Evolutionary conservation across 2,329 filamentous ascomycete genomes (phyloP).

Genomic region (Cercospora sojina): DNA sequence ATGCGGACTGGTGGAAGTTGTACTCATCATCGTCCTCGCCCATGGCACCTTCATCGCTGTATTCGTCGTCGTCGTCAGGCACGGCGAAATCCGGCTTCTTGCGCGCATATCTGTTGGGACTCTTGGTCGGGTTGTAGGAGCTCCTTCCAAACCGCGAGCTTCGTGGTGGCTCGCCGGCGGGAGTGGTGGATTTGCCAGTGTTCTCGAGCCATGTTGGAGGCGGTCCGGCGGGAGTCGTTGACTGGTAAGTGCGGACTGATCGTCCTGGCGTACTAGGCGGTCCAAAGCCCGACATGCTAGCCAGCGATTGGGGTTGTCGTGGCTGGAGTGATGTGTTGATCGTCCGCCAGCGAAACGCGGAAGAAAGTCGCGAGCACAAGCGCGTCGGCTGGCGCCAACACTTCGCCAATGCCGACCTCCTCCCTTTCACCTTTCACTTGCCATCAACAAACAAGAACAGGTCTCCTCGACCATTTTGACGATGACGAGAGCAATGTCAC

Average conservation of each 20-base stretch:
- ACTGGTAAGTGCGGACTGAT: conserved; percentile 32
- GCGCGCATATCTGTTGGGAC: conserved; percentile 32
- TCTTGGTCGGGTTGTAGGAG: conserved; percentile 33
- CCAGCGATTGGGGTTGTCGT: background rate
- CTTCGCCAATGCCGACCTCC: background rate
- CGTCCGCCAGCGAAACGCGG: background rate
- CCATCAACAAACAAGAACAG: background rate
- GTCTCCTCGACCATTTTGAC: background rate
- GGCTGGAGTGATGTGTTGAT: background rate
- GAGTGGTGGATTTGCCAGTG: conserved; percentile 38
- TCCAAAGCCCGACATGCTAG: conserved; percentile 24
- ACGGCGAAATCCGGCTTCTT: conserved; percentile 36
- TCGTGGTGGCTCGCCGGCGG: conserved; percentile 38
- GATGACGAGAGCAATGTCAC: background rate
- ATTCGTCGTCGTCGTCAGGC: conserved; percentile 36
- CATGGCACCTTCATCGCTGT: conserved; percentile 38
- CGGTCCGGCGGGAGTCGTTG: conserved; percentile 40
- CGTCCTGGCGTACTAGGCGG: conserved; percentile 33
- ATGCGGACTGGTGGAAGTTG: conserved; percentile 9
- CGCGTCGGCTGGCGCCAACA: conserved; percentile 4
- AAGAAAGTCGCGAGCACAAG: conserved; percentile 7
- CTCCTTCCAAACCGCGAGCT: conserved; percentile 35
- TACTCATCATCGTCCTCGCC: conserved; percentile 40
- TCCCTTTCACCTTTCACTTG: background rate
- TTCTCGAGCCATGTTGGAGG: conserved; percentile 35